phyloP scores from a whole-genome alignment of 2,329 filamentous ascomycete species.

The Pseudocercospora macadamiae region DNA sequence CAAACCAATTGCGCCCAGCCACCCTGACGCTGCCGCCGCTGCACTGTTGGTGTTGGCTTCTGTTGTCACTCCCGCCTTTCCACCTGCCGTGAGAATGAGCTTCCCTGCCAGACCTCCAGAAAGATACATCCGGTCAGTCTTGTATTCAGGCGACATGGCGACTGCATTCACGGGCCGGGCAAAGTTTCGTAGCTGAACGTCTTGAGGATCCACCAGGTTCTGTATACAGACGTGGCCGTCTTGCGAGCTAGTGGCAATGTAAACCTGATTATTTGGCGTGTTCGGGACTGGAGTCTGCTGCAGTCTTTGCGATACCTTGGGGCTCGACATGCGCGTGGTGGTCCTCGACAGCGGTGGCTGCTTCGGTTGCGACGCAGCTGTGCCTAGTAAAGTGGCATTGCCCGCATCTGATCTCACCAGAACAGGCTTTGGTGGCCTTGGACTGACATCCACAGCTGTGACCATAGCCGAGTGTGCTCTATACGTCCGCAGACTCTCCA shows the following conservation, averaged over 20 bases:
- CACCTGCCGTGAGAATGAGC: constrained; percentile 82
- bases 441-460: constrained; percentile 87
- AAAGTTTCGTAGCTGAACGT: constrained; percentile 91
- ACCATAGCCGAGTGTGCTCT: constrained; percentile 92
- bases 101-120: constrained; percentile 89
- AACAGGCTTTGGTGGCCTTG: constrained; percentile 67
- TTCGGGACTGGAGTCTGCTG: constrained; percentile 66
- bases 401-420: constrained; percentile 25
- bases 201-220: constrained; percentile 82
- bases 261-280: constrained; percentile 85
- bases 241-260: constrained; percentile 90
- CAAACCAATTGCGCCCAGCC: constrained; percentile 86
- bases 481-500: constrained; percentile 82
- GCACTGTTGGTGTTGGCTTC: constrained; percentile 91
- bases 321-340: constrained; percentile 16
- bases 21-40: constrained; percentile 71
- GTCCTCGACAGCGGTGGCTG: constrained; percentile 19
- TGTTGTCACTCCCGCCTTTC: constrained; percentile 72
- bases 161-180: constrained; percentile 89
- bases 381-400: constrained; percentile 20
- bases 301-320: constrained; percentile 16
- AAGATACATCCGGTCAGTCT: constrained; percentile 82
- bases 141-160: constrained; percentile 93
- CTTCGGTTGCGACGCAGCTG: constrained; percentile 16
- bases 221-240: constrained; percentile 95